Conservation (phyloP, 1,284 basidiomycete genomes). For the Cryptococcus sp. region DNA sequence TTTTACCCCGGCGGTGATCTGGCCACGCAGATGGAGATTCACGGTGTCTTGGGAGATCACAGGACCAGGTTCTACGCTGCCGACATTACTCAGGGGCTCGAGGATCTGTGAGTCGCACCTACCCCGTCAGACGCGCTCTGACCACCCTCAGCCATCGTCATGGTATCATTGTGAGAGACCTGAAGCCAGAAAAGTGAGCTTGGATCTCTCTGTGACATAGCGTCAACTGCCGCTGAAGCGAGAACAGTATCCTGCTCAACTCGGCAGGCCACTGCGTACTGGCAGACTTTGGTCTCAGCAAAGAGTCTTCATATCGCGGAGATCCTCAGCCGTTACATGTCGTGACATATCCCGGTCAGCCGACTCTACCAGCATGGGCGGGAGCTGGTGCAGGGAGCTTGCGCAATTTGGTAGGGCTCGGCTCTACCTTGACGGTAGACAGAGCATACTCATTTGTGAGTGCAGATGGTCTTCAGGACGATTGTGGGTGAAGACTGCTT, state of each 20-base stretch:
- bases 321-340: conserved; percentile 40
- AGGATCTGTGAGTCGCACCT: conserved; percentile 63
- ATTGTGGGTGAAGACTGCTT: background rate
- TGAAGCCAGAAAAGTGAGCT: conserved; percentile 65
- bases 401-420: conserved; percentile 18
- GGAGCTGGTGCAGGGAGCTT: conserved; percentile 32
- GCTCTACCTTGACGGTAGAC: conserved; percentile 26
- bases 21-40: conserved; percentile 91
- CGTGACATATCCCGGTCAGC: conserved; percentile 25
- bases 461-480: background rate
- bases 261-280: conserved; percentile 91
- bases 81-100: conserved; percentile 92
- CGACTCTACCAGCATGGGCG: conserved; percentile 32
- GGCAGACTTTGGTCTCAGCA: conserved; percentile 80
- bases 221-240: background rate
- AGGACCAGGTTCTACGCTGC: conserved; percentile 93
- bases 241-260: conserved; percentile 75
- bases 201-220: too few species aligned
- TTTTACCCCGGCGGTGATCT: conserved; percentile 96
- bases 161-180: conserved; percentile 56
- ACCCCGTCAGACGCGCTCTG: background rate
- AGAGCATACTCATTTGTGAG: conserved; percentile 36
- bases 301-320: conserved; percentile 45
- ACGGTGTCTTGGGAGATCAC: conserved; percentile 87
- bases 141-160: conserved; percentile 41